These are phyloP conservation scores for Malassezia equina DNA, from an alignment of 1,284 basidiomycete genomes.

Conservation along the genomic window DNA sequence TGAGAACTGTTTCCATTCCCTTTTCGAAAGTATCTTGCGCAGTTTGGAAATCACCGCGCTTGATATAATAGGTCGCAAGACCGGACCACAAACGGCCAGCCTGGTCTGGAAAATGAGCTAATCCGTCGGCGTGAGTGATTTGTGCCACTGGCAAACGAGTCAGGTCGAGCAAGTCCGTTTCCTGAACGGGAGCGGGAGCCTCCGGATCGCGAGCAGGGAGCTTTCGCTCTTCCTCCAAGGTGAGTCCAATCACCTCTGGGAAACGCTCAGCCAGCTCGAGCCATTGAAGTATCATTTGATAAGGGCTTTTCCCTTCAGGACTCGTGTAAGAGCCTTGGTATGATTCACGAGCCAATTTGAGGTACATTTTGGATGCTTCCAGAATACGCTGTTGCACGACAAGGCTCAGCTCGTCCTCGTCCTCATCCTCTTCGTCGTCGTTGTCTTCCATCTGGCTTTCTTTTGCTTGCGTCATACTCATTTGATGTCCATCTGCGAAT, in stretches of 20 bases:
- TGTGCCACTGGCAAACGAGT: slow-evolving; percentile 79
- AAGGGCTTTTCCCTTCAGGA: slow-evolving; percentile 87
- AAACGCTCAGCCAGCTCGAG: slow-evolving; percentile 82
- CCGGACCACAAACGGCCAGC: slow-evolving; percentile 92
- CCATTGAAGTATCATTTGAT: slow-evolving; percentile 85
- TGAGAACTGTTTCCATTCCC: slow-evolving; percentile 73
- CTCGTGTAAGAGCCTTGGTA: slow-evolving; percentile 71
- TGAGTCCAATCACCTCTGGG: slow-evolving; percentile 83
- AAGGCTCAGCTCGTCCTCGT: background rate
- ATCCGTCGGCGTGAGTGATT: slow-evolving; percentile 73
- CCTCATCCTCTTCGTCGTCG: slow-evolving; percentile 5
- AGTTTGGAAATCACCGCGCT: slow-evolving; percentile 83
- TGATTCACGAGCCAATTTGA: slow-evolving; percentile 73
- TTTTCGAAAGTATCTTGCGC: slow-evolving; percentile 78
- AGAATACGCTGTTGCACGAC: slow-evolving; percentile 57
- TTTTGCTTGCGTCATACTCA: slow-evolving; percentile 6
- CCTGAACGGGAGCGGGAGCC: slow-evolving; percentile 32
- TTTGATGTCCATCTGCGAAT: slow-evolving; percentile 21
- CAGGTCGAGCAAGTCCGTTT: slow-evolving; percentile 61
- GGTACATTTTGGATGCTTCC: slow-evolving; percentile 81
- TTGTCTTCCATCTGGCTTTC: slow-evolving; percentile 17
- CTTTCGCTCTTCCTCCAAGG: slow-evolving; percentile 56
- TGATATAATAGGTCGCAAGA: slow-evolving; percentile 95
- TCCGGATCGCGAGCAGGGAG: slow-evolving; percentile 51
- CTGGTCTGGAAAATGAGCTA: slow-evolving; percentile 85